A percentile compares a stretch with the other conserved stretches of the same genome.
Evolutionary conservation across 257 asterid genomes (phyloP).

Genomic region (Scutellaria minor): DNA sequence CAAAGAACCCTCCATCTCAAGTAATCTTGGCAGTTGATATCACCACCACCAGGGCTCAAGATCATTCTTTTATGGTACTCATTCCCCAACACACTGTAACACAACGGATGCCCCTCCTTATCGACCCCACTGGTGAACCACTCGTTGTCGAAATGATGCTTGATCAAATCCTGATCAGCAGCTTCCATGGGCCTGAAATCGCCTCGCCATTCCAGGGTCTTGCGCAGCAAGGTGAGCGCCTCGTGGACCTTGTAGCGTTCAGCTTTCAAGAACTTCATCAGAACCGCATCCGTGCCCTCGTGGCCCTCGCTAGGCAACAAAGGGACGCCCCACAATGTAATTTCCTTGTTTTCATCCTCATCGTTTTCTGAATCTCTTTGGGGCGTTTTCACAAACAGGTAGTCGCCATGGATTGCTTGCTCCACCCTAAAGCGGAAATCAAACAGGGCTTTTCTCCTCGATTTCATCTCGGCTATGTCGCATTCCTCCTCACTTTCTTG

Average conservation of each 20-base stretch:
- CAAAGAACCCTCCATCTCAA: constrained; percentile 71
- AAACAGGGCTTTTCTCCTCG: constrained; percentile 44
- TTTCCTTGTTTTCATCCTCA: constrained; percentile 28
- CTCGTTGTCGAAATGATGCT: constrained; percentile 41
- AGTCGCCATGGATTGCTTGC: constrained; percentile 60
- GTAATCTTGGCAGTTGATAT: constrained; percentile 44
- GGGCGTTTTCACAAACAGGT: constrained; percentile 42
- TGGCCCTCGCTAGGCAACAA: constrained; percentile 59
- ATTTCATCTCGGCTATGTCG: constrained; percentile 35
- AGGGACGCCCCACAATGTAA: constrained; percentile 79
- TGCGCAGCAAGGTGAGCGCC: constrained; percentile 57
- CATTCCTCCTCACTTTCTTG: constrained; percentile 39
- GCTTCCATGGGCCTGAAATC: constrained; percentile 44
- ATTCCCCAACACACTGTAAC: constrained; percentile 55
- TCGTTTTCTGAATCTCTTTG: background rate
- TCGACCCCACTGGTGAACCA: constrained; percentile 65
- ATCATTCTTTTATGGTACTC: constrained; percentile 41
- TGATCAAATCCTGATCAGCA: constrained; percentile 37
- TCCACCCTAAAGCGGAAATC: constrained; percentile 65
- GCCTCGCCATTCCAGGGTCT: constrained; percentile 67
- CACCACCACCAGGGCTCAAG: constrained; percentile 36
- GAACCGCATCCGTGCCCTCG: constrained; percentile 54
- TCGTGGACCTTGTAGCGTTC: constrained; percentile 59
- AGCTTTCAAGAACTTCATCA: constrained; percentile 68
- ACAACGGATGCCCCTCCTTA: constrained; percentile 65